Evolutionary conservation across 129 eudicot genomes (phyloP).

Genomic region (Chrysanthemum lavandulifolium): DNA sequence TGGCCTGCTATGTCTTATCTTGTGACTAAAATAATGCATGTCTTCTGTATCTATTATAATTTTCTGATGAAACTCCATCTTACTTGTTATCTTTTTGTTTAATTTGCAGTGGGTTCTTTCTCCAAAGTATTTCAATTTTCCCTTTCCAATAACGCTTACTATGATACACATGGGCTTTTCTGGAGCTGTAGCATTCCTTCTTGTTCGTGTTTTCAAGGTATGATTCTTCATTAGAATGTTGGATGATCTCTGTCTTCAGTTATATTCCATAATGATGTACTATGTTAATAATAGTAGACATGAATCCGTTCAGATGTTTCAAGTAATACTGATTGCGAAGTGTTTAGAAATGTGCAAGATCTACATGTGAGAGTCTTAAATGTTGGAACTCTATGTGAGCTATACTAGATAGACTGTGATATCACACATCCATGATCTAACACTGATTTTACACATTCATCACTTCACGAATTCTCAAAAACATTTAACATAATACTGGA

Average conservation of each 20-base stretch:
- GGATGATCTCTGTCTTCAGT: background rate
- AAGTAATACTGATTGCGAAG: background rate
- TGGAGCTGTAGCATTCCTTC: constrained; percentile 81
- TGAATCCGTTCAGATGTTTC: constrained; percentile 3
- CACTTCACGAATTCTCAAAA: background rate
- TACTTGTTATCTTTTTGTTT: constrained; percentile 9
- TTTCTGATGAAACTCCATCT: background rate
- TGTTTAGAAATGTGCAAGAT: background rate
- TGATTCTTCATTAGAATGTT: background rate
- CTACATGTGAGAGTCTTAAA: background rate
- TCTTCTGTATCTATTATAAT: background rate
- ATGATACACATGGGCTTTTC: constrained; percentile 99
- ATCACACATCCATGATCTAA: too few relatives aligned
- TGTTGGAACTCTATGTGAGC: too few relatives aligned
- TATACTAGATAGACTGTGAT: too few relatives aligned
- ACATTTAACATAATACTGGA: background rate
- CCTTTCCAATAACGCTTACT: constrained; percentile 93
- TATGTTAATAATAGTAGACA: background rate
- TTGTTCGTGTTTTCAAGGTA: constrained; percentile 97
- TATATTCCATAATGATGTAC: background rate
- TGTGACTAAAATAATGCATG: background rate
- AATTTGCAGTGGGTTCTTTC: constrained; percentile 98
- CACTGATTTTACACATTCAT: too few relatives aligned
- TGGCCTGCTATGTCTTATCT: constrained; percentile 8
- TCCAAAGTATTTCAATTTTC: constrained; percentile 92